Conservation (phyloP, 768 basidiomycete species). For the Podaxis sp. region DNA sequence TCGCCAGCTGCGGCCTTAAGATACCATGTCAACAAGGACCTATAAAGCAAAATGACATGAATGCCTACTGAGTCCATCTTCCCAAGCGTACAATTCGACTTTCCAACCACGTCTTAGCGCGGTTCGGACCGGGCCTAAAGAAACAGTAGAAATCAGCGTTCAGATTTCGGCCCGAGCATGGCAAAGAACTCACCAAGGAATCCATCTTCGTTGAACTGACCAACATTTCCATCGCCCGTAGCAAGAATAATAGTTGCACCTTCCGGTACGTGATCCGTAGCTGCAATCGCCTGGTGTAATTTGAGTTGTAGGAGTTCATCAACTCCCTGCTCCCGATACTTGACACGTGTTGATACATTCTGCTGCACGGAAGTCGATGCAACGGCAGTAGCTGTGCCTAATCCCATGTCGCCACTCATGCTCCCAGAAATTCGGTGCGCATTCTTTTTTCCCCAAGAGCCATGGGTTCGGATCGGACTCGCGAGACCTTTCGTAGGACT, state of each 20-base stretch:
- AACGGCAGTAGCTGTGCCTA: slow-evolving; percentile 16
- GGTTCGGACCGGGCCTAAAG: slow-evolving; percentile 69
- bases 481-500: slow-evolving; percentile 16
- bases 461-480: not conserved
- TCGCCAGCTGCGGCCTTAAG: slow-evolving; percentile 62
- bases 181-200: slow-evolving; percentile 55
- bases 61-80: slow-evolving; percentile 68
- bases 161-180: too few species aligned
- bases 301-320: slow-evolving; percentile 95
- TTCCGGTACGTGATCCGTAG: slow-evolving; percentile 61
- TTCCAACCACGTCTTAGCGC: slow-evolving; percentile 90
- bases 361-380: slow-evolving; percentile 22
- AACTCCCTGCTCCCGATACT: slow-evolving; percentile 89
- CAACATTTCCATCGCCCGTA: slow-evolving; percentile 91
- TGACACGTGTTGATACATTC: slow-evolving; percentile 37
- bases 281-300: slow-evolving; percentile 81
- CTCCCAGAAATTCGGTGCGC: slow-evolving; percentile 26
- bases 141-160: not conserved
- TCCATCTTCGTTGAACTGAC: slow-evolving; percentile 91
- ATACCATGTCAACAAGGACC: not conserved
- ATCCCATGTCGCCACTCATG: slow-evolving; percentile 27
- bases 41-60: not conserved
- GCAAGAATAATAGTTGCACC: slow-evolving; percentile 86
- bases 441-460: slow-evolving; percentile 16
- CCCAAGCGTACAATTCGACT: slow-evolving; percentile 95